These are phyloP conservation scores for Psilocybe cyanescens DNA, from an alignment of 768 basidiomycete species.

Conservation along the genomic window DNA sequence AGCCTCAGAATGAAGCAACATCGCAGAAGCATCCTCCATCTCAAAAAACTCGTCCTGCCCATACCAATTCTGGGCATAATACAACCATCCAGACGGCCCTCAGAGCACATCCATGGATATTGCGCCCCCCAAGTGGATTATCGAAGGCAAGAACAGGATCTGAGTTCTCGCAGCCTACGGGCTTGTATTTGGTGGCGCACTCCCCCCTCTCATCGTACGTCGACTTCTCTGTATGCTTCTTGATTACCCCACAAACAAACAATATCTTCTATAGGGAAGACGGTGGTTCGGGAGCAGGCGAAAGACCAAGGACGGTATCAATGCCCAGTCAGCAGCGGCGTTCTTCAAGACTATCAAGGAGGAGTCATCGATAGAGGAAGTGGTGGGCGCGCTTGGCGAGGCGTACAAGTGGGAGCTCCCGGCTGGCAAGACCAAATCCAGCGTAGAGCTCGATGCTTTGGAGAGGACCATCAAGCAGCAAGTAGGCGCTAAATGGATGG, in stretches of 20 bases:
- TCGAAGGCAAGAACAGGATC: constrained; percentile 88
- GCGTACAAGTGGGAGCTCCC: constrained; percentile 64
- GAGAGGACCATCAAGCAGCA: constrained; percentile 54
- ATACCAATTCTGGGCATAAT: constrained; percentile 35
- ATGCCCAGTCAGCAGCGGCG: constrained; percentile 76
- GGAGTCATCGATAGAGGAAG: constrained; percentile 70
- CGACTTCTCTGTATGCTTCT: background rate
- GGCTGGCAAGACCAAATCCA: constrained; percentile 28
- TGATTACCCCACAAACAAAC: background rate
- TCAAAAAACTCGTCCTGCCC: too few species aligned
- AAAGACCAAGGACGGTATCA: constrained; percentile 91
- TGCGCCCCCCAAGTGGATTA: constrained; percentile 91
- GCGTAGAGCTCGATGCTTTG: constrained; percentile 48
- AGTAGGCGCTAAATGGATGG: constrained; percentile 57
- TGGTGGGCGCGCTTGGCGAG: constrained; percentile 71
- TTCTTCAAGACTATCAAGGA: constrained; percentile 92
- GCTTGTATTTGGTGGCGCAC: constrained; percentile 80
- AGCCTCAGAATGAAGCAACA: too few species aligned
- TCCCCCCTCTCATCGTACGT: constrained; percentile 79
- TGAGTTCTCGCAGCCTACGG: constrained; percentile 92
- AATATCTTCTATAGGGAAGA: constrained; percentile 53
- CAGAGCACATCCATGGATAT: constrained; percentile 95
- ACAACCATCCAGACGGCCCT: constrained; percentile 96
- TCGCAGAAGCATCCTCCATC: too few species aligned
- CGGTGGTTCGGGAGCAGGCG: constrained; percentile 97